These are phyloP conservation scores for Trichothecium sympodiale DNA, from an alignment of 2,329 filamentous ascomycete genomes.

Conservation along the genomic window DNA sequence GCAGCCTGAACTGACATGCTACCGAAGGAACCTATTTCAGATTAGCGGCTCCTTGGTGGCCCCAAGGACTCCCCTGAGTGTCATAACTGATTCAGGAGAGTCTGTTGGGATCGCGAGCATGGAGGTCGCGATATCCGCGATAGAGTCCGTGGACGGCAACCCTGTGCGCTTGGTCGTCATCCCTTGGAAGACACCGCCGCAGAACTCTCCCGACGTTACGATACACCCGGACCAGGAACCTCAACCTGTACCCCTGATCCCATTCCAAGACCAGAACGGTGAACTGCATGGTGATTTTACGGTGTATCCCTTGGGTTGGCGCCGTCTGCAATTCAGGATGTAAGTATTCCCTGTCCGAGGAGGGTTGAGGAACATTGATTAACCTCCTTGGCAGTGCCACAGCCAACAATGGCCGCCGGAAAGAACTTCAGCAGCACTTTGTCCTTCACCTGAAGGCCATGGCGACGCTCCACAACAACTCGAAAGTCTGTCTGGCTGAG, in stretches of 20 bases:
- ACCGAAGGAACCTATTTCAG: slow-evolving; percentile 90
- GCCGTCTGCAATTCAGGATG: slow-evolving; percentile 83
- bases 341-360: slow-evolving; percentile 24
- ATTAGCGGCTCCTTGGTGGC: slow-evolving; percentile 83
- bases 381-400: slow-evolving; percentile 52
- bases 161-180: slow-evolving; percentile 90
- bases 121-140: slow-evolving; percentile 83
- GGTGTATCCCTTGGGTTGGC: slow-evolving; percentile 89
- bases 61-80: slow-evolving; percentile 65
- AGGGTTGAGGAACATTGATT: slow-evolving; percentile 7
- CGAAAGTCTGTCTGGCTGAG: slow-evolving; percentile 71
- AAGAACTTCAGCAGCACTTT: slow-evolving; percentile 95
- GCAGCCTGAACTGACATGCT: slow-evolving; percentile 84
- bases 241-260: slow-evolving; percentile 63
- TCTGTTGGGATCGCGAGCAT: slow-evolving; percentile 71
- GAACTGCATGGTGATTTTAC: slow-evolving; percentile 68
- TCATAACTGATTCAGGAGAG: slow-evolving; percentile 76
- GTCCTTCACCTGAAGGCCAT: slow-evolving; percentile 78
- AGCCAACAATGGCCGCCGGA: slow-evolving; percentile 87
- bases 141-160: slow-evolving; percentile 89
- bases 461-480: slow-evolving; percentile 73
- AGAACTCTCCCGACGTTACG: slow-evolving; percentile 57
- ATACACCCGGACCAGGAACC: slow-evolving; percentile 73
- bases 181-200: slow-evolving; percentile 91
- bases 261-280: slow-evolving; percentile 49